A percentile compares a stretch with the other conserved stretches of the same genome.
Evolutionary conservation across 768 basidiomycete genomes (phyloP).

Genomic region (Ramaria sp.): DNA sequence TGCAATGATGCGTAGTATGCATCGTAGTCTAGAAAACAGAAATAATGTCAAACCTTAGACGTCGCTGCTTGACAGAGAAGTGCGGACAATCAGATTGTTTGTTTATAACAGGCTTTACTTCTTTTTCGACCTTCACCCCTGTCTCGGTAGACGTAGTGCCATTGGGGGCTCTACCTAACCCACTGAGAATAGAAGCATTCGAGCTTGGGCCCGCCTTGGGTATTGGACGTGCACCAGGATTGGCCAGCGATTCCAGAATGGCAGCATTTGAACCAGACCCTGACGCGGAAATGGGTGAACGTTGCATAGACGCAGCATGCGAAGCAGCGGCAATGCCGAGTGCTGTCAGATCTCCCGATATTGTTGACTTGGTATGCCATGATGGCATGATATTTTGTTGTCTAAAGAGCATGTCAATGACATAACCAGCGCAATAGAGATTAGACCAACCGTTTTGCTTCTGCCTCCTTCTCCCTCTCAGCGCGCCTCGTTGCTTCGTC

Average conservation of each 20-base stretch:
- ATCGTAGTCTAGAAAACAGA: constrained; percentile 48
- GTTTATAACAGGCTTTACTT: constrained; percentile 40
- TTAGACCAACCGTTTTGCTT: constrained; percentile 49
- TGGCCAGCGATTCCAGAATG: constrained; percentile 19
- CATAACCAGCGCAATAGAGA: not conserved
- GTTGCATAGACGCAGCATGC: constrained; percentile 30
- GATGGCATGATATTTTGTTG: constrained; percentile 86
- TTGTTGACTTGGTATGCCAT: constrained; percentile 95
- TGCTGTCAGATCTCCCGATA: constrained; percentile 84
- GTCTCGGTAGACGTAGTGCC: constrained; percentile 15
- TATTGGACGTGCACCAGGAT: not conserved
- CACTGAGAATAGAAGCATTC: constrained; percentile 46
- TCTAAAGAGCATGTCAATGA: constrained; percentile 14
- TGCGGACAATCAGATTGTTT: constrained; percentile 58
- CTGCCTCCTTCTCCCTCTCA: constrained; percentile 73
- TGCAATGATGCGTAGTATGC: constrained; percentile 68
- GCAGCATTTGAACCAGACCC: constrained; percentile 38
- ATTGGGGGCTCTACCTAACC: constrained; percentile 48
- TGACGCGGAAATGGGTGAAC: constrained; percentile 15
- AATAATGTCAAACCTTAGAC: not conserved
- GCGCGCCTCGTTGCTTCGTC: constrained; percentile 63
- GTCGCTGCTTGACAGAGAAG: not conserved
- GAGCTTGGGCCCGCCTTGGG: not conserved
- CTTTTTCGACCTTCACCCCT: constrained; percentile 20
- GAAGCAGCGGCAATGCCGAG: constrained; percentile 68